Evolutionary conservation across 305 asterid genomes (phyloP).

Genomic region (Solanum chacoense): DNA sequence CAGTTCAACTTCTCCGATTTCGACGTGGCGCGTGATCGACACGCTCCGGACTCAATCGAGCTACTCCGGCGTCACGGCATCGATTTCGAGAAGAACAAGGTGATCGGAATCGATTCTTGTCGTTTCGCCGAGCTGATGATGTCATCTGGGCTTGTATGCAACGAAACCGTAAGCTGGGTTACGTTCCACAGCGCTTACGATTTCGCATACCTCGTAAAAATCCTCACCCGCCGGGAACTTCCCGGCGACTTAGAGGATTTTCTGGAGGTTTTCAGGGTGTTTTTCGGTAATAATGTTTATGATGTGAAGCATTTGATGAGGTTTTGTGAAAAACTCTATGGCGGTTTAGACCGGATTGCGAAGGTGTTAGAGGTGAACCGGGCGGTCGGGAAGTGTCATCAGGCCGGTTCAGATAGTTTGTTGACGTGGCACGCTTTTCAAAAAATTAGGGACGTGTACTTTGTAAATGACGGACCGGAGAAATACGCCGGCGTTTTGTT

Average conservation of each 20-base stretch:
- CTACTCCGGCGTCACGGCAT: constrained; percentile 43
- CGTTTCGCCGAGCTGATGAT: constrained; percentile 53
- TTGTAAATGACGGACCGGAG: constrained; percentile 30
- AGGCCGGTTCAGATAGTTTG: constrained; percentile 73
- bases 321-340: constrained; percentile 39
- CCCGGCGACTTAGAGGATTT: constrained; percentile 35
- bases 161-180: constrained; percentile 52
- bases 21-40: constrained; percentile 39
- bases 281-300: constrained; percentile 45
- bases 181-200: constrained; percentile 80
- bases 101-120: constrained; percentile 38
- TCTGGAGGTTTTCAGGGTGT: constrained; percentile 23
- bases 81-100: constrained; percentile 43
- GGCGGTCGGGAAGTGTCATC: constrained; percentile 61
- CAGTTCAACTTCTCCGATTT: constrained; percentile 67
- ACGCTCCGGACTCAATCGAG: constrained; percentile 56
- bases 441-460: constrained; percentile 43
- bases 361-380: constrained; percentile 38
- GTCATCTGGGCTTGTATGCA: constrained; percentile 59
- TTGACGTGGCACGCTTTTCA: constrained; percentile 71
- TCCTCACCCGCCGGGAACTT: constrained; percentile 47
- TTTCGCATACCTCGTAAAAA: constrained; percentile 55
- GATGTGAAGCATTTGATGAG: constrained; percentile 55
- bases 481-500: constrained; percentile 35
- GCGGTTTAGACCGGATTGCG: constrained; percentile 64